Conservation (phyloP, 2,329 filamentous ascomycete genomes). For the Xylaria digitata region DNA sequence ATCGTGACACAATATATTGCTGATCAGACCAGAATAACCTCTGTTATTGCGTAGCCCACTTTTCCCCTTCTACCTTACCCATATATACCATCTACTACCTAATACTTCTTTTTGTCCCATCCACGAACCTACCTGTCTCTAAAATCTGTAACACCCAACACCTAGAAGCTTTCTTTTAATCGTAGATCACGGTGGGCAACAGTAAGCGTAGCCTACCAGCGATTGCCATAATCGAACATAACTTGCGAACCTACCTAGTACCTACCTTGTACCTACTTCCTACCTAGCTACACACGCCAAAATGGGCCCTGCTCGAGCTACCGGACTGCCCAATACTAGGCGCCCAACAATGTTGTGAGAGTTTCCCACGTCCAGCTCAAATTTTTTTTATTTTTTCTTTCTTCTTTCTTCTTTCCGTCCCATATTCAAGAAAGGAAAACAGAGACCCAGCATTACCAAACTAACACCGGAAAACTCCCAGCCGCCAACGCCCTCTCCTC, state of each 20-base stretch:
- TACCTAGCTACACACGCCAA: neutral
- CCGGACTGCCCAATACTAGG: conserved; percentile 1
- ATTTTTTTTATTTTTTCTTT: neutral
- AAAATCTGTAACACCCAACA: too few relatives aligned
- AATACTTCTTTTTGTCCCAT: neutral
- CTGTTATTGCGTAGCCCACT: neutral
- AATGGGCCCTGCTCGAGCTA: conserved; percentile 3
- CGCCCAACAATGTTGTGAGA: conserved; percentile 34
- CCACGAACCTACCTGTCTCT: neutral
- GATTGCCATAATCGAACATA: too few relatives aligned
- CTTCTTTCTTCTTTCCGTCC: neutral
- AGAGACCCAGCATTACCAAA: neutral
- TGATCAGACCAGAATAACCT: neutral
- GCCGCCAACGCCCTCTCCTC: conserved; percentile 28
- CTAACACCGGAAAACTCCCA: conserved; percentile 15
- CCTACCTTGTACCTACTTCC: neutral
- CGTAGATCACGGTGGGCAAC: neutral
- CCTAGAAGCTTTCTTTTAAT: neutral
- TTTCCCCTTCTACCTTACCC: neutral
- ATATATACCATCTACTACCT: conserved; percentile 1
- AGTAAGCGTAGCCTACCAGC: too few relatives aligned
- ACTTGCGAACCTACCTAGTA: neutral
- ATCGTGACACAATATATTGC: conserved; percentile 9
- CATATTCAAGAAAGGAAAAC: neutral
- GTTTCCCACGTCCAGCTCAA: neutral